Conservation (phyloP, 306 rosid species). For the Medicago truncatula region DNA sequence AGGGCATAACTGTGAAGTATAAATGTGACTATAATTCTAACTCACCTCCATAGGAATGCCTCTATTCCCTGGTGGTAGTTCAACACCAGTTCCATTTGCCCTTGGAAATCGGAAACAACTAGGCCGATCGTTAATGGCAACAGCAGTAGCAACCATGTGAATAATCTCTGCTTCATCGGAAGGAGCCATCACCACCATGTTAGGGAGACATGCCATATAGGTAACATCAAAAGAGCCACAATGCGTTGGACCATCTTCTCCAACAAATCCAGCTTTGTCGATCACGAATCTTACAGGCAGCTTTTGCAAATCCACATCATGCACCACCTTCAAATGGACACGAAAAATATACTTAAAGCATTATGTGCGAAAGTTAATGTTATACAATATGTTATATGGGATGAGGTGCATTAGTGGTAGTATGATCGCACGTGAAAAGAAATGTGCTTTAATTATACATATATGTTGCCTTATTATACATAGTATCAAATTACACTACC, state of each 20-base stretch:
- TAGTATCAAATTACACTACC: constrained; percentile 43
- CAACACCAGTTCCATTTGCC: constrained; percentile 82
- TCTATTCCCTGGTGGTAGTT: constrained; percentile 73
- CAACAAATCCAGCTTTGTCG: constrained; percentile 90
- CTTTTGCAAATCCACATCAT: constrained; percentile 94
- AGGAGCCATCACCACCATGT: constrained; percentile 99
- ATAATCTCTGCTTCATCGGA: constrained; percentile 86
- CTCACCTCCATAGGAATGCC: constrained; percentile 68
- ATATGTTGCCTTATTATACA: neutral
- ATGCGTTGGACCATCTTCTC: constrained; percentile 94
- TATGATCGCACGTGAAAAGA: neutral
- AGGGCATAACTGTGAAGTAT: neutral
- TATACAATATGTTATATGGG: neutral
- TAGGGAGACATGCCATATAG: constrained; percentile 94
- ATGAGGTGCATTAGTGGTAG: neutral
- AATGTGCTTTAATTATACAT: neutral
- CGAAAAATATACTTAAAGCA: constrained; percentile 3
- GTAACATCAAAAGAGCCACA: constrained; percentile 90
- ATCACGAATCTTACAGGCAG: constrained; percentile 88
- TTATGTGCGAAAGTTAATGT: neutral
- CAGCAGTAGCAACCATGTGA: constrained; percentile 96
- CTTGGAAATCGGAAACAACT: constrained; percentile 91
- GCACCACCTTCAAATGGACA: constrained; percentile 70
- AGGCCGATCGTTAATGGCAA: constrained; percentile 84
- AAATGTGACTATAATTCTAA: neutral